Base-by-base conservation (phyloP, 2,329 filamentous ascomycete genomes). In the Huntiella savannae region DNA sequence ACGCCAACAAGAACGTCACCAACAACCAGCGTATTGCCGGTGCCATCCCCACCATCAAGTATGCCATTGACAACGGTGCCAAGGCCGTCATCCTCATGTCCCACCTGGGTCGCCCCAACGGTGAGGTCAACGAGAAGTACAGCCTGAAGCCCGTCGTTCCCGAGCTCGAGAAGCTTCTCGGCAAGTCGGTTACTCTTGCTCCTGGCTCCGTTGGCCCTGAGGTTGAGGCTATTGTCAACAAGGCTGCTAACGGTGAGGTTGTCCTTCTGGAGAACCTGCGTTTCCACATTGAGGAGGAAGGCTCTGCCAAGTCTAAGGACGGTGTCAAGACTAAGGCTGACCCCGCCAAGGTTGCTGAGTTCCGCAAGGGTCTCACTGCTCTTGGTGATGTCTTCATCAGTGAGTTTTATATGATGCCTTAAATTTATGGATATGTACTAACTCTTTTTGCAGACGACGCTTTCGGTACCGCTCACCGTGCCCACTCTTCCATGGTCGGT, bases 261-360 rank as follows among this genome's bases (percentile, higher is more conserved):
- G 73, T 98, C 49, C 76, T 98, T 33, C 74, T 98, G 46, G 91
- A 98, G 77, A 98, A 98, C 73, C 69, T 98, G 65, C 85, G 91
- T 55, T 98, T 96, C 76, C 91, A 98, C 66, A 74, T 84, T 52
- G 91, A 98, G 70, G 91, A 98, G 70, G 91, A 98, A 71, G 91
- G 91, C 54, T 93, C 84, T 68, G 81, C 73, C 62, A 94, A 94
- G 73, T 87, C 94, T 63, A 79, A 76, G 50, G 81, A 88, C 45
- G 91, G 88, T 59, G 95, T 95, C 69, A 98, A 98, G 75, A 78
- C 79, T 65, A 98, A 96, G 78, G 91, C 91, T 52, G 88, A 95
- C 65, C 91, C 93, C 73, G 81, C 71, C 53, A 79, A 85, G 65
- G 86, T 98, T 37, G 83, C 82, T 48, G 77, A 85, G 65, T 98